Evolutionary conservation across 2,329 filamentous ascomycete genomes (phyloP).

Genomic region (Diaporthe velutina): DNA sequence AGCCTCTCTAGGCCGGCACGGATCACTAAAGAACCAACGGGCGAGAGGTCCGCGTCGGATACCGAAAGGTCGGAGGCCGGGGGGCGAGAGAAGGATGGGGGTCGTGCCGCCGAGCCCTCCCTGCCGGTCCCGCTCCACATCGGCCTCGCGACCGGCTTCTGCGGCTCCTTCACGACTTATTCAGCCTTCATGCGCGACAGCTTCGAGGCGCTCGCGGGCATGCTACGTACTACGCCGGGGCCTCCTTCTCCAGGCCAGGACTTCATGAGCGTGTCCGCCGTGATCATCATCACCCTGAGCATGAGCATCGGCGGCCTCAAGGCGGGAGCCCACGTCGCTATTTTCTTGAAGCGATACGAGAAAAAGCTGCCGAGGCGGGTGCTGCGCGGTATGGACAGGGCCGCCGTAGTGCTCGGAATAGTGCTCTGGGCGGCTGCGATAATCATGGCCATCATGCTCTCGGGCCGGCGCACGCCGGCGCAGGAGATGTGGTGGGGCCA

Average conservation of each 20-base stretch:
- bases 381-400: not conserved
- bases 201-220: conserved; percentile 75
- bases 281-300: conserved; percentile 69
- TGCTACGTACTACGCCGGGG: conserved; percentile 61
- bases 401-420: not conserved
- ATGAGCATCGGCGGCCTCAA: conserved; percentile 69
- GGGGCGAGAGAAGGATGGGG: not conserved
- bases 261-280: conserved; percentile 72
- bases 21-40: not conserved
- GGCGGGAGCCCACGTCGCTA: conserved; percentile 72
- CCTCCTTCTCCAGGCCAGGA: conserved; percentile 63
- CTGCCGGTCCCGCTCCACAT: conserved; percentile 75
- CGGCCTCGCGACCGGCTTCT: conserved; percentile 79
- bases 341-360: conserved; percentile 59
- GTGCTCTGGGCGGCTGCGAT: conserved; percentile 71
- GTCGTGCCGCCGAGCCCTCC: not conserved
- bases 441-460: conserved; percentile 70
- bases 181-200: conserved; percentile 76
- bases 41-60: not conserved
- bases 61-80: not conserved
- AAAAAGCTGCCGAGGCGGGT: conserved; percentile 52
- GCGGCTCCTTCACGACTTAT: conserved; percentile 79
- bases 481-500: conserved; percentile 68
- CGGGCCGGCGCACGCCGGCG: conserved; percentile 63
- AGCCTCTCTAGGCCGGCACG: not conserved